Evolutionary conservation across 1,284 basidiomycete species (phyloP).

Genomic region (Gomphus sp.): DNA sequence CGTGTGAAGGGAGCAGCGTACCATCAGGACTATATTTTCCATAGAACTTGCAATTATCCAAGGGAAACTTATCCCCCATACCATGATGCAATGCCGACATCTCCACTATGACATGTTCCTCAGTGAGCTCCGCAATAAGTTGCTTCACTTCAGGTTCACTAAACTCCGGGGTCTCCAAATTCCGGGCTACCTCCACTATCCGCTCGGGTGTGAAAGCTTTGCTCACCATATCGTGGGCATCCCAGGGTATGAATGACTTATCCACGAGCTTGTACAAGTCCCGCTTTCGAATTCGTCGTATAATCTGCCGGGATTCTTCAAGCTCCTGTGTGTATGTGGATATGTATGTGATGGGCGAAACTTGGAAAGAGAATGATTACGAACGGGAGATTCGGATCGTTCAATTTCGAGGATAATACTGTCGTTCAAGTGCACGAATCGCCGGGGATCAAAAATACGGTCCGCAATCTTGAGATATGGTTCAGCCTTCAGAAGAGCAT

Average conservation of each 20-base stretch:
- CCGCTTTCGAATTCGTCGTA: constrained; percentile 49
- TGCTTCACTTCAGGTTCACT: constrained; percentile 16
- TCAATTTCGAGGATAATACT: constrained; percentile 53
- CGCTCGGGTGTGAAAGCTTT: constrained; percentile 39
- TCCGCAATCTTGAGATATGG: constrained; percentile 48
- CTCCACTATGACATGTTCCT: constrained; percentile 54
- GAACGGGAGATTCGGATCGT: constrained; percentile 23
- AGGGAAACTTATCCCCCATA: constrained; percentile 59
- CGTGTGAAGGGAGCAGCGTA: constrained; percentile 22
- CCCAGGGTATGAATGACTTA: constrained; percentile 50
- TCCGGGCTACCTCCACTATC: constrained; percentile 44
- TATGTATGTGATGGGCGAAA: background rate
- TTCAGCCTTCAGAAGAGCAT: constrained; percentile 59
- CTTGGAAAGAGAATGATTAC: background rate
- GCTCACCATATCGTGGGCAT: constrained; percentile 28
- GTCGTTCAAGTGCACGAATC: constrained; percentile 59
- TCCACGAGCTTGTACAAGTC: constrained; percentile 65
- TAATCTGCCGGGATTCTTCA: constrained; percentile 43
- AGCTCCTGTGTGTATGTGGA: constrained; percentile 38
- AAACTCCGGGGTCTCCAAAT: constrained; percentile 11
- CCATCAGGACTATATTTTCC: constrained; percentile 54
- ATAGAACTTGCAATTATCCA: constrained; percentile 63
- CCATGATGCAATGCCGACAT: constrained; percentile 61
- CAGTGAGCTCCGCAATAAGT: constrained; percentile 27
- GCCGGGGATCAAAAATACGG: constrained; percentile 44